Conservation (phyloP, 169 alveolate species). For the Condylostoma magnum region DNA sequence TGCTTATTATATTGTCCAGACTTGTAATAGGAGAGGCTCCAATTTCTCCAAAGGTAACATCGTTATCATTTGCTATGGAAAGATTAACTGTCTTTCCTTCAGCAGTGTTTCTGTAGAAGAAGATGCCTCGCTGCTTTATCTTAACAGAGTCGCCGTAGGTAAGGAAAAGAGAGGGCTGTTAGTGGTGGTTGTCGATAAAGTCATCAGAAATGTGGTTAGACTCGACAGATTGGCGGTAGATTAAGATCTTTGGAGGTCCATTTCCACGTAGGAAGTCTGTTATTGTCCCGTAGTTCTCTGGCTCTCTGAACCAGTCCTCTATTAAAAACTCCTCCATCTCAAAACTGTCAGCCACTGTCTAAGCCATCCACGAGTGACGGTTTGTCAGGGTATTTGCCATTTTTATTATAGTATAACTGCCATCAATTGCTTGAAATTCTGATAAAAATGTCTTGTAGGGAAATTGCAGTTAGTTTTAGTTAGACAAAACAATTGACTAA, state of each 20-base stretch:
- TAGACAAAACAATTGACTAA: too few species aligned
- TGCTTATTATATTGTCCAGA: conserved; percentile 62
- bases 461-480: too few species aligned
- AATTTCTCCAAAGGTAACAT: conserved; percentile 78
- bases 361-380: conserved; percentile 23
- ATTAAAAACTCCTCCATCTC: conserved; percentile 18
- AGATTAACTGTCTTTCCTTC: conserved; percentile 62
- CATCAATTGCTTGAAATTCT: background rate
- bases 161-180: conserved; percentile 35
- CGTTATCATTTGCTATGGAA: conserved; percentile 57
- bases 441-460: too few species aligned
- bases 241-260: conserved; percentile 16
- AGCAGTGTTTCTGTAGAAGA: conserved; percentile 46
- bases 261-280: conserved; percentile 18
- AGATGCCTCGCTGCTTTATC: conserved; percentile 43
- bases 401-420: background rate
- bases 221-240: conserved; percentile 15
- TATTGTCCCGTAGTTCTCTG: conserved; percentile 1
- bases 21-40: conserved; percentile 65
- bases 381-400: background rate
- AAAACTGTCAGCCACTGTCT: conserved; percentile 18
- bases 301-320: conserved; percentile 25
- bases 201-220: background rate
- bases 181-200: conserved; percentile 12
- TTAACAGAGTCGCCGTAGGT: conserved; percentile 38